These are phyloP conservation scores for Trypanosoma mega DNA, from an alignment of 208 protist genomes.

Conservation along the genomic window DNA sequence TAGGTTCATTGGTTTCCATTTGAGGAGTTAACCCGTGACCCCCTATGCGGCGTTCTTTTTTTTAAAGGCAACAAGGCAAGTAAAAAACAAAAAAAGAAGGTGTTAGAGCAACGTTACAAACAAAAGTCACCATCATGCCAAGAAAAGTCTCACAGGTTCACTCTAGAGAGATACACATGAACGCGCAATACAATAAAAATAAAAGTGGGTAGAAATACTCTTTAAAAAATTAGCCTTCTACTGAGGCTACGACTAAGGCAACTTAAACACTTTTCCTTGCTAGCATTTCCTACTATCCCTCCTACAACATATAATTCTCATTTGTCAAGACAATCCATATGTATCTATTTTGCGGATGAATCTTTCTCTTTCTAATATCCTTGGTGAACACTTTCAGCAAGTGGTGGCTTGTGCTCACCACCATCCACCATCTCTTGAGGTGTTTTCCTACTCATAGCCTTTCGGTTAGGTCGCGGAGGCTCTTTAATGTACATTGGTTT, in stretches of 20 bases:
- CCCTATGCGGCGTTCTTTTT: too few relatives aligned
- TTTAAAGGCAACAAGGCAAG: background rate
- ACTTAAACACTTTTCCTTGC: background rate
- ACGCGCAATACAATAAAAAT: too few relatives aligned
- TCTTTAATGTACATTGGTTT: constrained; percentile 92
- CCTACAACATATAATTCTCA: constrained; percentile 7
- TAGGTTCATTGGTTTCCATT: constrained; percentile 11
- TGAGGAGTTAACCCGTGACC: too few relatives aligned
- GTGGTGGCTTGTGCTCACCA: constrained; percentile 56
- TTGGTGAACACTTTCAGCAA: constrained; percentile 53
- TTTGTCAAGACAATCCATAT: constrained; percentile 15
- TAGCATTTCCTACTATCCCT: background rate
- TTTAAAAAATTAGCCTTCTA: too few relatives aligned
- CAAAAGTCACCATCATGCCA: too few relatives aligned
- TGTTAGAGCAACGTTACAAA: background rate
- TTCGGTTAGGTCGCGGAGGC: constrained; percentile 77
- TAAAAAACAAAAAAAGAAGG: background rate
- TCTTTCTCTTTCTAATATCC: too few relatives aligned
- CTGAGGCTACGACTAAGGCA: background rate
- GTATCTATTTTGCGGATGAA: too few relatives aligned
- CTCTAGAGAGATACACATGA: too few relatives aligned
- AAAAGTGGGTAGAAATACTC: too few relatives aligned
- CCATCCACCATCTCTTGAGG: constrained; percentile 71
- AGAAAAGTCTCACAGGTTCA: too few relatives aligned
- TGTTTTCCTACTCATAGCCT: constrained; percentile 68